Conservation (phyloP, 75 land plant species). For the Sequoiadendron giganteum region DNA sequence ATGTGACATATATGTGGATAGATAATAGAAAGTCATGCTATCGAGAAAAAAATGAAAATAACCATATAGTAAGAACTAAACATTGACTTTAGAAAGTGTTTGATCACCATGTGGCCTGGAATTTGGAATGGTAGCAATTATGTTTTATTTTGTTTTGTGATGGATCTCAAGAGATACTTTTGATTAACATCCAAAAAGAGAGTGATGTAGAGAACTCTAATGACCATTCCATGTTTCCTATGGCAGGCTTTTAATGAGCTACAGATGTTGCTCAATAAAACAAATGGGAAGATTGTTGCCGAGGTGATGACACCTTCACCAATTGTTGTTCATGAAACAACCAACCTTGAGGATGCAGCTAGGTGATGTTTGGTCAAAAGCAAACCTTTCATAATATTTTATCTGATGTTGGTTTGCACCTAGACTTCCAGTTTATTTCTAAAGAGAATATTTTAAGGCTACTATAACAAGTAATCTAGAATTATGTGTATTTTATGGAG, state of each 20-base stretch:
- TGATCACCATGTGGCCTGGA: not conserved
- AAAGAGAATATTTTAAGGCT: not conserved
- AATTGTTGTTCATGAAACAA: slow-evolving; percentile 75
- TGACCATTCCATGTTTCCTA: not conserved
- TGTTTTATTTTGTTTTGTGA: not conserved
- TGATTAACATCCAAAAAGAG: not conserved
- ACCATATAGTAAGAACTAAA: not conserved
- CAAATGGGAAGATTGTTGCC: slow-evolving; percentile 77
- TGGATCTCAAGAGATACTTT: not conserved
- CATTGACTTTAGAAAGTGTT: not conserved
- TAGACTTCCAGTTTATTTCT: not conserved
- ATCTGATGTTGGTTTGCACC: not conserved
- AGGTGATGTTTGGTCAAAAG: slow-evolving; percentile 38
- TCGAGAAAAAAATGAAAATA: not conserved
- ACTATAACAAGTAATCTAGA: not conserved
- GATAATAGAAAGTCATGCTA: not conserved
- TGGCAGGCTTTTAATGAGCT: slow-evolving; percentile 93
- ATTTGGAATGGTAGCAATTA: not conserved
- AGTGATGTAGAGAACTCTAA: not conserved
- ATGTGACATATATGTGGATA: not conserved
- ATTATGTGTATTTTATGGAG: not conserved
- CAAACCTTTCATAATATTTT: not conserved
- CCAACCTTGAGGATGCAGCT: slow-evolving; percentile 93
- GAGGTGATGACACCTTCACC: slow-evolving; percentile 96
- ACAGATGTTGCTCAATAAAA: slow-evolving; percentile 75